Base-by-base conservation (phyloP, 2,329 filamentous ascomycete species). In the Clonostachys byssicola region DNA sequence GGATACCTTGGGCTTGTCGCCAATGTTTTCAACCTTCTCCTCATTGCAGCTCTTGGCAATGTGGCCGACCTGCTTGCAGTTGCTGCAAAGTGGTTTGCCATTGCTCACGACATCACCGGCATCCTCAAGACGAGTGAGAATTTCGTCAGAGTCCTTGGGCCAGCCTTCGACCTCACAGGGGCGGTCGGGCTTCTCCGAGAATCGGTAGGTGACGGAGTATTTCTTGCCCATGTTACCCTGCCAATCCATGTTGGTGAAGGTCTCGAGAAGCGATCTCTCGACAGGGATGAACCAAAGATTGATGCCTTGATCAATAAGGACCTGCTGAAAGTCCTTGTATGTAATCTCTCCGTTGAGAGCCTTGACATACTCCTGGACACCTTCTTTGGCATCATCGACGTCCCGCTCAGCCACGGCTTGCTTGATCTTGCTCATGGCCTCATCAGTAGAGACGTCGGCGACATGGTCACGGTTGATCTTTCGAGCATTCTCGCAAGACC, bases 201-300 rank as follows among this genome's bases (percentile, higher is more conserved):
- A 81, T 43, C 85, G 80, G 58, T 84, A 82, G 0, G 78, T 79
- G 44, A 89, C 71, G 1, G 76, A 77, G 55, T 77, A 88, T 59
- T 82, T 83, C 63, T 82, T 83, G 48, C 77, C 76, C 17, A 85
- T 68, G 51, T 86, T 80, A 6, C 86, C 86, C 57, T 89, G 84
- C 2, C 88, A 68, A 52, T 89, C 84, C 80, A 89, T 86, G 64
- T 86, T 85, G 50, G 82, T 87, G 54, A 83, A 76, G 6, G 81
- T 80, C 2, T 66, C 59, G 1, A 86, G 62, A 6, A 73, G 61
- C 34, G 77, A 66, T 53, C 79, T 77, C 68, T 87, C 78, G 6
- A 79, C 63, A 6, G 80, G 81, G 53, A 89, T 85, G 46, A 89
- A 66, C 65, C 75, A 85, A 13, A 86, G 65, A 4, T 65, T 64